phyloP scores from a whole-genome alignment of 83 land plant genomes.

The Picea mariana region DNA sequence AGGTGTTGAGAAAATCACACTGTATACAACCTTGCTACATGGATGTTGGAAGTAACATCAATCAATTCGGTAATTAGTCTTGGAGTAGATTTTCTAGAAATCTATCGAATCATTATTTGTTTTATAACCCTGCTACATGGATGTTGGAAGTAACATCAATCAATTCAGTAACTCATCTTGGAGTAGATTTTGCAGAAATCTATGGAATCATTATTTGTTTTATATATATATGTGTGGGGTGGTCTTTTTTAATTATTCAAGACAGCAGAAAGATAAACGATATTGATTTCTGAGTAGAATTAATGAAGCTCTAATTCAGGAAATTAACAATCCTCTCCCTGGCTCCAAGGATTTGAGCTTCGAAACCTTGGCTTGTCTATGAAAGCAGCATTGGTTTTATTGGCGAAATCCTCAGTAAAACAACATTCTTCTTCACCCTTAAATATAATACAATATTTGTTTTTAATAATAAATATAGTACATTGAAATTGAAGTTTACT shows the following conservation, averaged over 20 bases:
- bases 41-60: slow-evolving; percentile 21
- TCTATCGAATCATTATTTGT: too few relatives aligned
- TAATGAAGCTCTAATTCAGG: slow-evolving; percentile 43
- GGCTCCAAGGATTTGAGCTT: slow-evolving; percentile 54
- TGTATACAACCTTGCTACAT: slow-evolving; percentile 20
- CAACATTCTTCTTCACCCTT: slow-evolving; percentile 62
- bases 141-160: too few relatives aligned
- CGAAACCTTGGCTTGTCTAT: slow-evolving; percentile 50
- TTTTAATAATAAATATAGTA: too few relatives aligned
- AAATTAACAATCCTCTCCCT: slow-evolving; percentile 40
- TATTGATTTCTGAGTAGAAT: slow-evolving; percentile 59
- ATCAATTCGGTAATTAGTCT: not conserved
- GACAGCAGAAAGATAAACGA: slow-evolving; percentile 44
- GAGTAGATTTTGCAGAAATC: too few relatives aligned
- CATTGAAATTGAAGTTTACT: too few relatives aligned
- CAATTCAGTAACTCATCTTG: too few relatives aligned
- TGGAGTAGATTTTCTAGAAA: slow-evolving; percentile 8
- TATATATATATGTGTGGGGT: too few relatives aligned
- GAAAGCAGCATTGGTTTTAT: slow-evolving; percentile 73
- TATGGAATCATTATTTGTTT: too few relatives aligned
- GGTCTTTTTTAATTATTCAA: too few relatives aligned
- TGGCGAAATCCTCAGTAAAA: slow-evolving; percentile 82
- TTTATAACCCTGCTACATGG: too few relatives aligned
- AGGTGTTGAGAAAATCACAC: slow-evolving; percentile 13
- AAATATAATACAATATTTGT: too few relatives aligned